phyloP scores from a whole-genome alignment of 2,329 filamentous ascomycete genomes.

The Coniochaeta sp. region DNA sequence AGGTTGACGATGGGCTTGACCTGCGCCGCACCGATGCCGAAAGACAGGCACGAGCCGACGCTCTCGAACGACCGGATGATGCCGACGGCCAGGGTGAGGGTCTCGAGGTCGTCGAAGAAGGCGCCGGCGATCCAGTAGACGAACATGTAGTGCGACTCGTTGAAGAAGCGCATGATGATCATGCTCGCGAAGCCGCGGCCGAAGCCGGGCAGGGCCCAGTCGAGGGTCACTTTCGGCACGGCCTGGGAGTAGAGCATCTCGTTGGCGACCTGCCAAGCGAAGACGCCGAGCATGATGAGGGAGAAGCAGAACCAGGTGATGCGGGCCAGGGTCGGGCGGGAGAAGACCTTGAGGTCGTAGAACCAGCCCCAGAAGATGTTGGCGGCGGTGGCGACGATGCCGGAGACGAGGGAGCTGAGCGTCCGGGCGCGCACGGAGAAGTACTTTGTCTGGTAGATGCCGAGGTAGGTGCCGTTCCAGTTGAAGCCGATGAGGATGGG shows the following conservation, averaged over 20 bases:
- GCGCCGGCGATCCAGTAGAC: conserved; percentile 43
- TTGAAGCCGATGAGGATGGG: conserved; percentile 41
- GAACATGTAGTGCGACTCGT: conserved; percentile 43
- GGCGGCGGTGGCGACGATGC: conserved; percentile 33
- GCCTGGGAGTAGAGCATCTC: conserved; percentile 34
- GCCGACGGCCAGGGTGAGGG: conserved; percentile 39
- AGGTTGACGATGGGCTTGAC: conserved; percentile 39
- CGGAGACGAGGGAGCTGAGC: conserved; percentile 35
- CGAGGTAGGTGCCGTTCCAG: conserved; percentile 42
- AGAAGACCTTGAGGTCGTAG: conserved; percentile 33
- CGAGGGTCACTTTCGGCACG: conserved; percentile 29
- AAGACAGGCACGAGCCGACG: conserved; percentile 35
- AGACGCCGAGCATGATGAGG: conserved; percentile 30
- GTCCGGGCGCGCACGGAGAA: conserved; percentile 41
- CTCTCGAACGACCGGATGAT: conserved; percentile 41
- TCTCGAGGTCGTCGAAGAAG: conserved; percentile 43
- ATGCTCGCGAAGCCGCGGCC: conserved; percentile 38
- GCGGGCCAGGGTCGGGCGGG: conserved; percentile 32
- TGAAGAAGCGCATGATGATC: conserved; percentile 41
- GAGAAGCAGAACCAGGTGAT: conserved; percentile 33
- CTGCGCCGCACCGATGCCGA: conserved; percentile 37
- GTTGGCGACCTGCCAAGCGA: conserved; percentile 40
- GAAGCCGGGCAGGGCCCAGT: conserved; percentile 36
- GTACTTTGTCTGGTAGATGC: conserved; percentile 44
- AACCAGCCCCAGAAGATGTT: conserved; percentile 43